Percentiles rank a stretch among this genome's conserved stretches.
Evolutionary conservation across 768 basidiomycete genomes (phyloP).

Genomic region (Pulveroboletus sp.): DNA sequence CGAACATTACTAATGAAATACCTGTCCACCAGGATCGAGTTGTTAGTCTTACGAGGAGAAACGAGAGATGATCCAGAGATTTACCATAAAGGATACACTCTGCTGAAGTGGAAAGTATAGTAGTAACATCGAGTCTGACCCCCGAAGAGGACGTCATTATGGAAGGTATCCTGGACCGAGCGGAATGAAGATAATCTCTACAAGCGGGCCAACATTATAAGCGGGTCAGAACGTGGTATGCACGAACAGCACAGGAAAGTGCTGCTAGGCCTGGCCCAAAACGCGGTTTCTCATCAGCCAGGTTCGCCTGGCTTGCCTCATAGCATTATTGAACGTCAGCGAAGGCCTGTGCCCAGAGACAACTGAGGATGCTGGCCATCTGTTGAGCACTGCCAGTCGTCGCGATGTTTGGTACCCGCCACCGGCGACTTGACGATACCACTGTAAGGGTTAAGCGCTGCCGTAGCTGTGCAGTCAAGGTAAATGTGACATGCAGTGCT

Average conservation of each 20-base stretch:
- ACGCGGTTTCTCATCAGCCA: not conserved
- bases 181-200: not conserved
- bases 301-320: not conserved
- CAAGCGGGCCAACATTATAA: not conserved
- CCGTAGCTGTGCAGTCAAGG: too few relatives aligned
- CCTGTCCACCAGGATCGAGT: slow-evolving; percentile 2
- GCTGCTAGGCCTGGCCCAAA: not conserved
- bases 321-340: not conserved
- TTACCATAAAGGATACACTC: slow-evolving; percentile 25
- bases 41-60: not conserved
- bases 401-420: not conserved
- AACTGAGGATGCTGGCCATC: not conserved
- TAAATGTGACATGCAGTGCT: too few relatives aligned
- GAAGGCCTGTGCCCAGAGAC: not conserved
- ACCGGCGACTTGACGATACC: slow-evolving; percentile 3
- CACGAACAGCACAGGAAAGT: not conserved
- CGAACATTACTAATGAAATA: slow-evolving; percentile 20
- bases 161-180: not conserved
- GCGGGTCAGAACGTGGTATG: not conserved
- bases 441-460: not conserved
- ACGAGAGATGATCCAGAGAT: too few relatives aligned
- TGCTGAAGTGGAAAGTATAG: slow-evolving; percentile 15
- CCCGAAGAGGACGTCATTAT: slow-evolving; percentile 3
- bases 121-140: slow-evolving; percentile 8
- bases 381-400: not conserved